Evolutionary conservation across 2,329 filamentous ascomycete genomes (phyloP), one percentile per base, ranked within the genome.

Genomic region (Aspergillus sp.): DNA sequence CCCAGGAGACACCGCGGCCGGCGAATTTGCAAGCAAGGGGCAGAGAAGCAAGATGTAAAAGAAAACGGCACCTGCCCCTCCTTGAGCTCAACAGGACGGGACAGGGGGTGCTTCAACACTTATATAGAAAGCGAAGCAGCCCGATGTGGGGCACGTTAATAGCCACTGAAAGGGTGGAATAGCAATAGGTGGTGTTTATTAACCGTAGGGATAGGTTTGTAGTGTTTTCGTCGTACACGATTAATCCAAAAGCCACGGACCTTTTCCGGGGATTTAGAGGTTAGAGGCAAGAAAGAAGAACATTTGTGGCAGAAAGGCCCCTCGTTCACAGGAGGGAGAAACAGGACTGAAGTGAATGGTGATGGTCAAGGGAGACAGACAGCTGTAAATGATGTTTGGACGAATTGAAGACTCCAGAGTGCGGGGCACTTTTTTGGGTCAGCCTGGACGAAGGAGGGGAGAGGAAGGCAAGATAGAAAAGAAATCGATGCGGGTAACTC

Each of bases 61-160:
- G 49, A 49, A 52, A 52, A 49, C 31, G 55, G 54, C 49, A 56
- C 18, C 39, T 51, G 47, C 22, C 31, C 49, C 32, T 56, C 47
- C 49, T 31, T 5, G 36, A 50, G 54, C 31, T 55, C 42, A 26
- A 50, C 18, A 18, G 45, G 36, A 56, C 49, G 32, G 47, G 45
- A 36, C 12, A n/a, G 54, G 54, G 54, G 29, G 36, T 24, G 24
- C 29, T 31, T 29, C 31, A 32, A 14, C 45, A 47, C 18, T 47
- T 20, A 24, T 47, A 24, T 47, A 47, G 45, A 47, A 54, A 52
- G 39, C 32, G 54, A 58, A 39, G 49, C 36, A 49, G 45, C 50
- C 42, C 54, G 26, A 56, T 31, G 56, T 58, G 56, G 56, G 56
- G 56, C 56, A 53, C 22, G 20, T 31, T 36, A 49, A 31, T 9